Base-by-base conservation (phyloP, 169 alveolate species). In the Plasmodium sp. region DNA sequence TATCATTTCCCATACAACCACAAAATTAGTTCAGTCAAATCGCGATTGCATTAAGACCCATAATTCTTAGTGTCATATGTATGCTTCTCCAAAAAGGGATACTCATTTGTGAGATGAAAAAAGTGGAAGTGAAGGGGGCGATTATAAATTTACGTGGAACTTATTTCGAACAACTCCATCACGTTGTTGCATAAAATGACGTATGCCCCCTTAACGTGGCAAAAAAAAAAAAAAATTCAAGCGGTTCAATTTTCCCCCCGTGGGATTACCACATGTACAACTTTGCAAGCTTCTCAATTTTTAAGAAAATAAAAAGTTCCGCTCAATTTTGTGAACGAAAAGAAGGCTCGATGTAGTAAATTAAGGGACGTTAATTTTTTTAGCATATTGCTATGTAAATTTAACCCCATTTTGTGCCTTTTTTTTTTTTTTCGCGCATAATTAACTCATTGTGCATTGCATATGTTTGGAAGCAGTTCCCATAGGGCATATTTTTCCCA, bases 151-250 rank as follows among this genome's bases (percentile, higher is more conserved):
- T 67, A 67, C 39, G 77, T 67, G 77, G 27, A 67, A 67, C n/a
- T 18, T 67, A 67, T 67, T 67, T 18, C 39, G 77, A 31, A 67
- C 77, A 67, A 67, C 16, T 67, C 16, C 77, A 22, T 67, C 77
- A 67, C 77, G 39, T 67, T 27, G 58, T 48, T 12, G 16, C 62
- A 51, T 51, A 67, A 67, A 27, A 31, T 67, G 12, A 67, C 41
- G 7, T 67, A 27, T 67, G 77, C 39, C 5, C n/a, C 39, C 39
- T 67, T 67, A 67, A 67, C 33, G 34, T 6, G 45, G 45, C 5
- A 34, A 75, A 75, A 75, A 75, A 75, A 74, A 74, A 74, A 75
- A 75, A 75, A 75, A 34, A 75, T 34, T 36, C 22, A 27, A 75
- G 33, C 48, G 45, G n/a, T 34, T 34, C 33, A 75, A 34, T 75